Conservation (phyloP, 1,284 basidiomycete genomes). For the Golubevia pallescens region DNA sequence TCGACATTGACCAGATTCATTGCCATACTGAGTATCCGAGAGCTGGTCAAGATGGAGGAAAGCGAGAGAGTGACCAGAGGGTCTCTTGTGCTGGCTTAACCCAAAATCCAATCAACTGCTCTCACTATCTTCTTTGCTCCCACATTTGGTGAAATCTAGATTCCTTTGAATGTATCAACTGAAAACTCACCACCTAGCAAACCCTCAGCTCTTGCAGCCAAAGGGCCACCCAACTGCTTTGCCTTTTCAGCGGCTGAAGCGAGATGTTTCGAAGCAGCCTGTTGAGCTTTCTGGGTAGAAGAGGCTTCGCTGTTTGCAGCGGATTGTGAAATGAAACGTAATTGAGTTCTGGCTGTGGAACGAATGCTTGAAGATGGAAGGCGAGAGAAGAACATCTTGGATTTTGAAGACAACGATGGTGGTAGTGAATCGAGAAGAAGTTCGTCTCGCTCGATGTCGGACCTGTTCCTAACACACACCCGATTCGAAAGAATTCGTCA, state of each 20-base stretch:
- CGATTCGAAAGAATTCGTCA: too few relatives aligned
- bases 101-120: too few relatives aligned
- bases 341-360: background rate
- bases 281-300: background rate
- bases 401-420: too few relatives aligned
- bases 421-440: too few relatives aligned
- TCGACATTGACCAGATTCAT: background rate
- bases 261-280: background rate
- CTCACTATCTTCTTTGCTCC: too few relatives aligned
- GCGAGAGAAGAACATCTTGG: background rate
- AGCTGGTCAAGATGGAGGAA: too few relatives aligned
- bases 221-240: slow-evolving; percentile 43
- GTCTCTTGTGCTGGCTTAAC: too few relatives aligned
- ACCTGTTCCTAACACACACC: too few relatives aligned
- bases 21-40: too few relatives aligned
- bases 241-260: slow-evolving; percentile 29
- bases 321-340: background rate
- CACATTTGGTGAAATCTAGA: too few relatives aligned
- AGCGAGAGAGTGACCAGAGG: too few relatives aligned
- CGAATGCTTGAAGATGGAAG: background rate
- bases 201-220: slow-evolving; percentile 32
- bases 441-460: too few relatives aligned
- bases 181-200: slow-evolving; percentile 45
- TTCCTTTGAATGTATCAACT: background rate
- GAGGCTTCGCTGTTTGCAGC: background rate